A percentile compares a stretch with the other conserved stretches of the same genome.
Conservation (phyloP, 2,329 filamentous ascomycete species). For the Lachnellula cervina region DNA sequence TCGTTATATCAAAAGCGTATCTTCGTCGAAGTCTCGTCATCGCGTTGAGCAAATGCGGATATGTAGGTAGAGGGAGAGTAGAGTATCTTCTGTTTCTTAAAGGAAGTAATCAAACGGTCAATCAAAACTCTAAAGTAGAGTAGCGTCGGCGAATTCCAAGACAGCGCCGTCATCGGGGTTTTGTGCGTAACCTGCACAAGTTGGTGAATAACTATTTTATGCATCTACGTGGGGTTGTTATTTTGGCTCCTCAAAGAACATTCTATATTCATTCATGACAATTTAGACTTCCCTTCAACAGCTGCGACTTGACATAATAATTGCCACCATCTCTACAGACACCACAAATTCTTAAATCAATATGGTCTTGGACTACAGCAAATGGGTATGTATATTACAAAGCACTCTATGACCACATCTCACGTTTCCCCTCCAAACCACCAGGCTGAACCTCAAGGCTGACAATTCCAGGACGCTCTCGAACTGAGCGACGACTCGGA, state of each 20-base stretch:
- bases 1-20: conserved; percentile 16
- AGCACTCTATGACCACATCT: not conserved
- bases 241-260: conserved; percentile 19
- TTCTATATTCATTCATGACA: conserved; percentile 13
- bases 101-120: not conserved
- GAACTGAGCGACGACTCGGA: conserved; percentile 98
- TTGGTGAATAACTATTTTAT: not conserved
- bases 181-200: not conserved
- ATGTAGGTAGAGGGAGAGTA: not conserved
- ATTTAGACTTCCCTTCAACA: not conserved
- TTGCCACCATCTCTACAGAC: not conserved
- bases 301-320: conserved; percentile 5
- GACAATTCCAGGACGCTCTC: conserved; percentile 63
- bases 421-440: conserved; percentile 6
- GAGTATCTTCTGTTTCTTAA: not conserved
- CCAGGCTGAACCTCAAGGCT: conserved; percentile 30
- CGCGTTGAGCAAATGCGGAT: conserved; percentile 8
- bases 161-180: conserved; percentile 3
- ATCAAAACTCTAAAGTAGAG: not conserved
- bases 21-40: conserved; percentile 24
- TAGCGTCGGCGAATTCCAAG: conserved; percentile 11
- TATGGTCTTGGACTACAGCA: conserved; percentile 61
- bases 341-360: conserved; percentile 5
- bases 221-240: conserved; percentile 6
- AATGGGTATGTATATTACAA: conserved; percentile 40